A percentile compares a stretch with the other conserved stretches of the same genome.
phyloP scores from a whole-genome alignment of 305 asterid species.

The Ruellia speciosa region DNA sequence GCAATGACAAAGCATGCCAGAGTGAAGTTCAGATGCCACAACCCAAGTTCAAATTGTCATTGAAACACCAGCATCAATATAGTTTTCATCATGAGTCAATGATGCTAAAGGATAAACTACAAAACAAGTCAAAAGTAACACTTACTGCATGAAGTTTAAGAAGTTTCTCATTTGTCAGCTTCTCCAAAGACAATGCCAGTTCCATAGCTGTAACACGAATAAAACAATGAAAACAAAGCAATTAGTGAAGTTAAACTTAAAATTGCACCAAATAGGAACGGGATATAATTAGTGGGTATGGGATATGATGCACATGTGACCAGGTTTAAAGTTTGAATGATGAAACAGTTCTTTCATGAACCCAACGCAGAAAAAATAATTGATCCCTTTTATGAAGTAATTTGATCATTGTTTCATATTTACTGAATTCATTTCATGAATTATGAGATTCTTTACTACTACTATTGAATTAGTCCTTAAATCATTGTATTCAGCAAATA shows the following conservation, averaged over 20 bases:
- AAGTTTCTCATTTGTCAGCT: slow-evolving; percentile 74
- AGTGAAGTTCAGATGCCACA: neutral
- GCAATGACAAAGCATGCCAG: slow-evolving; percentile 6
- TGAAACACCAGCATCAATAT: neutral
- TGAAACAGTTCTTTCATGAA: neutral
- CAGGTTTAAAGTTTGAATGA: no score
- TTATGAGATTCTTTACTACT: no score
- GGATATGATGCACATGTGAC: neutral
- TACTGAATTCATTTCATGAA: neutral
- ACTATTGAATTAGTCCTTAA: no score
- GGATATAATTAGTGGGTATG: slow-evolving; percentile 1
- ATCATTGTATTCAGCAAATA: no score
- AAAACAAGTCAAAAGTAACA: slow-evolving; percentile 12
- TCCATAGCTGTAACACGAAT: slow-evolving; percentile 60
- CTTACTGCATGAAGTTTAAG: slow-evolving; percentile 71
- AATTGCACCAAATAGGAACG: no score
- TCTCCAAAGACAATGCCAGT: slow-evolving; percentile 71
- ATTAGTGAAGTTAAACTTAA: no score
- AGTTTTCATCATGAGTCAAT: neutral
- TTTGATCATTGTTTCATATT: neutral
- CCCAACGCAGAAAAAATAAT: neutral
- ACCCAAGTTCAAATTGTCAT: neutral
- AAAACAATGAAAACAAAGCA: slow-evolving; percentile 8
- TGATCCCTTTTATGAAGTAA: neutral
- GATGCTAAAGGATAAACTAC: neutral